These are phyloP conservation scores for Chloranthus sessilifolius DNA, from an alignment of 164 flowering plant genomes.

Conservation along the genomic window DNA sequence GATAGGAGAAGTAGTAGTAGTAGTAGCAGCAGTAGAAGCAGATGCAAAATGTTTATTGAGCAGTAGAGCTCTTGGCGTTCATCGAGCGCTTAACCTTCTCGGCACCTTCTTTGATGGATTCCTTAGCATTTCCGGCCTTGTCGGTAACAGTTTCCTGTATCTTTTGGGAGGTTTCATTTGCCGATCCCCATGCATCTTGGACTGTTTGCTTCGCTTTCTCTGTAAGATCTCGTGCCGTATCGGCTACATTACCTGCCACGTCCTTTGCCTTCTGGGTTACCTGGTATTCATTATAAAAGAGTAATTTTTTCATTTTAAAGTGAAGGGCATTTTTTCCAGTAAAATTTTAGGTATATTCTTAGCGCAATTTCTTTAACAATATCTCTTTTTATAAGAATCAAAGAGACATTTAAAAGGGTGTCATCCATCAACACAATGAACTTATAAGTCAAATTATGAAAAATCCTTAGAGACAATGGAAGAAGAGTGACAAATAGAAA, in stretches of 20 bases:
- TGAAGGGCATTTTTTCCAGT: neutral
- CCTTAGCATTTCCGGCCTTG: constrained; percentile 11
- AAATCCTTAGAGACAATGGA: too few relatives aligned
- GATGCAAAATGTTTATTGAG: neutral
- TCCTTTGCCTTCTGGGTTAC: constrained; percentile 11
- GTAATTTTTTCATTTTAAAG: neutral
- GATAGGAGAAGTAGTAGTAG: too few relatives aligned
- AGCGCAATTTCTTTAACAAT: neutral
- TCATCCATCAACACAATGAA: too few relatives aligned
- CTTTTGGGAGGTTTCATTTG: constrained; percentile 48
- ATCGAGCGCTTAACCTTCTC: constrained; percentile 21
- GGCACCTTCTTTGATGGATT: constrained; percentile 19
- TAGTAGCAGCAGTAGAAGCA: too few relatives aligned
- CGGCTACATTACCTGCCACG: constrained; percentile 14
- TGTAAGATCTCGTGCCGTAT: constrained; percentile 18
- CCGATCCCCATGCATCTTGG: constrained; percentile 45
- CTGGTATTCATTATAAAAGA: too few relatives aligned
- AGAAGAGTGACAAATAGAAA: too few relatives aligned
- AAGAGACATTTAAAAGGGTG: neutral
- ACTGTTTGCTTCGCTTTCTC: constrained; percentile 46
- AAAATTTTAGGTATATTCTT: neutral
- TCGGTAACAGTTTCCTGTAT: constrained; percentile 49
- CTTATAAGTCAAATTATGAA: too few relatives aligned
- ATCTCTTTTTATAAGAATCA: too few relatives aligned
- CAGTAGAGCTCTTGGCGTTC: constrained; percentile 7